Base-by-base conservation (phyloP, 495 filamentous ascomycete species). In the Lasiosphaeriaceae sp. region DNA sequence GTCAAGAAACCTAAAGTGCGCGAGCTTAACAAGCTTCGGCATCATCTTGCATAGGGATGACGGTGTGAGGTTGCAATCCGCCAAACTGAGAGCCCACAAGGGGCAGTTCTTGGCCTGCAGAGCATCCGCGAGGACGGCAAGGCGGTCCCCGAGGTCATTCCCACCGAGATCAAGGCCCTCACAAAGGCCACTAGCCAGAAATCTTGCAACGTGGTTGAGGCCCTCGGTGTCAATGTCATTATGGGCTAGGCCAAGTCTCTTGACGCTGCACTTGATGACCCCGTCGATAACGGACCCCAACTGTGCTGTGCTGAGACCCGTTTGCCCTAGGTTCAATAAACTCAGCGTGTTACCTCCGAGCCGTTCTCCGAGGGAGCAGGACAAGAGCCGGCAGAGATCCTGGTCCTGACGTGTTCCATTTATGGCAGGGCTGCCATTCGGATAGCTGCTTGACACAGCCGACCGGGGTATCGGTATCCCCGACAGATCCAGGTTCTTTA, bases 91-190 rank as follows among this genome's bases (percentile, higher is more conserved):
- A 9, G 91, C 90, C 75, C 86, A 92, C 3, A 96, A 76, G 0
- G 86, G 82, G 23, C 61, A 63, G 35, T 81, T 78, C 4, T 85
- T 77, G 12, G 72, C 70, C n/a, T 82, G 77, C 37, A 96, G 70
- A 17, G 81, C 80, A 17, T 80, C 78, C 1, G 85, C 82, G 35
- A 98, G 70, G 29, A 85, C 73, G 45, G 80, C 78, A n/a, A 96
- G 73, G 57, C 86, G 79, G 29, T 91, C 83, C 57, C 84, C 73
- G 23, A 83, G 63, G 54, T 92, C 83, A 64, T 96, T 97, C n/a
- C 90, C 90, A 35, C 92, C 92, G n/a, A 98, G 71, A 69, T 97
- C 94, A 6, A 98, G 75, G 1, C 90, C 94, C 67, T 96, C 89
- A 59, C 93, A 98, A 43, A 84, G 77, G 0, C 86, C 87, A 43